Evolutionary conservation across 306 rosid genomes (phyloP).

Genomic region (Cucurbita maxima): DNA sequence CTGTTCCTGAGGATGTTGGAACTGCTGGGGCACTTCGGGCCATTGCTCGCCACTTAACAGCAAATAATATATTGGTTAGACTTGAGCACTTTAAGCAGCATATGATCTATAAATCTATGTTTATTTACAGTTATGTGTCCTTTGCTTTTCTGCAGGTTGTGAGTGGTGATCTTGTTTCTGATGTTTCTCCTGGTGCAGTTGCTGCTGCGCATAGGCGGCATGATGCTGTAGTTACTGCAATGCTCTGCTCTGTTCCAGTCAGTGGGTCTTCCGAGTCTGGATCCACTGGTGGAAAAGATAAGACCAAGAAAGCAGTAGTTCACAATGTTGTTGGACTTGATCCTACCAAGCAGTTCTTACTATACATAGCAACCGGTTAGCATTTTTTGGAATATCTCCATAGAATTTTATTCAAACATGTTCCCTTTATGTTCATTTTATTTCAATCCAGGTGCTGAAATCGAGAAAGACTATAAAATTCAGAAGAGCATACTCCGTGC

Average conservation of each 20-base stretch:
- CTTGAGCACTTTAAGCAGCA: neutral
- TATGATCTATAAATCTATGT: conserved; percentile 1
- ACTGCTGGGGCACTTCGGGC: conserved; percentile 95
- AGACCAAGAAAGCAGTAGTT: conserved; percentile 64
- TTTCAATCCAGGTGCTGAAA: conserved; percentile 54
- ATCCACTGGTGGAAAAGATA: conserved; percentile 86
- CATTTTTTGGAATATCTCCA: neutral
- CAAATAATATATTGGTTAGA: conserved; percentile 72
- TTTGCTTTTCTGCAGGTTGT: conserved; percentile 58
- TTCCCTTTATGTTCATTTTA: conserved; percentile 11
- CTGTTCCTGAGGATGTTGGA: conserved; percentile 94
- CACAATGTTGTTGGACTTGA: conserved; percentile 86
- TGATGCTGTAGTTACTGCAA: conserved; percentile 83
- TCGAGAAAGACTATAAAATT: conserved; percentile 76
- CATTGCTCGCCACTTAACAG: conserved; percentile 61
- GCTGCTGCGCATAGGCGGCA: conserved; percentile 95
- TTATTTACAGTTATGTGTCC: conserved; percentile 7
- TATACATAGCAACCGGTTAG: conserved; percentile 83
- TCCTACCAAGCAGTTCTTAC: conserved; percentile 66
- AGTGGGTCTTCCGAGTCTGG: conserved; percentile 73
- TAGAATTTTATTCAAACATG: neutral
- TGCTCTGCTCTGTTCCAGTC: conserved; percentile 84
- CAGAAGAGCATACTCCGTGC: conserved; percentile 77
- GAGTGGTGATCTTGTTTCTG: conserved; percentile 93
- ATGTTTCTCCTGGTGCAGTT: conserved; percentile 86